phyloP scores from a whole-genome alignment of 768 basidiomycete species.

The Amanita muscaria region DNA sequence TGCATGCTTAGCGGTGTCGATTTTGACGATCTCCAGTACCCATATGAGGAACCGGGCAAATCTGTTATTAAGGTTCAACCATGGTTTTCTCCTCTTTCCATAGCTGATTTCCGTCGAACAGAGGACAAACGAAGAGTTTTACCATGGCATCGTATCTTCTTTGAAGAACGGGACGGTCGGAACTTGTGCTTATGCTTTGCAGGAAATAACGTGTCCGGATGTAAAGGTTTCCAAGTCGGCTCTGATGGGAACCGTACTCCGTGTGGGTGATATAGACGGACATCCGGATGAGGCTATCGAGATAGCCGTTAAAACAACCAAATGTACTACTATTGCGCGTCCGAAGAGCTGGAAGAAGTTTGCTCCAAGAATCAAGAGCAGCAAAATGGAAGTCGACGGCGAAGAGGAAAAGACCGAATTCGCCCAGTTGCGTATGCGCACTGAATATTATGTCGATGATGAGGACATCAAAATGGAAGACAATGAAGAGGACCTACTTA shows the following conservation, averaged over 20 bases:
- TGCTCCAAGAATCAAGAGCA: conserved; percentile 29
- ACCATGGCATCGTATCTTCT: conserved; percentile 31
- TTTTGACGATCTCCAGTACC: conserved; percentile 69
- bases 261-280: conserved; percentile 67
- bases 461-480: conserved; percentile 34
- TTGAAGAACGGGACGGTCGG: conserved; percentile 48
- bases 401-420: conserved; percentile 28
- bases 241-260: conserved; percentile 53
- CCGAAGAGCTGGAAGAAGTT: conserved; percentile 80
- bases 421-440: conserved; percentile 37
- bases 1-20: conserved; percentile 62
- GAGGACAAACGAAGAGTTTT: conserved; percentile 73
- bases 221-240: conserved; percentile 61
- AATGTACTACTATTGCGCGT: conserved; percentile 63
- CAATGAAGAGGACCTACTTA: conserved; percentile 23
- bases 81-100: not conserved
- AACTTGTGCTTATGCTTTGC: conserved; percentile 57
- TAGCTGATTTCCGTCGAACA: conserved; percentile 21
- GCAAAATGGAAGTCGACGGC: conserved; percentile 27
- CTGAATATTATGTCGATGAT: conserved; percentile 49
- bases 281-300: conserved; percentile 66
- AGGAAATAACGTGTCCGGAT: conserved; percentile 53
- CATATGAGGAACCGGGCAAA: conserved; percentile 61
- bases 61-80: conserved; percentile 63
- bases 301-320: conserved; percentile 66